Base-by-base conservation (phyloP, 176 grass and related monocot genomes). In the Rhynchospora pubera region DNA sequence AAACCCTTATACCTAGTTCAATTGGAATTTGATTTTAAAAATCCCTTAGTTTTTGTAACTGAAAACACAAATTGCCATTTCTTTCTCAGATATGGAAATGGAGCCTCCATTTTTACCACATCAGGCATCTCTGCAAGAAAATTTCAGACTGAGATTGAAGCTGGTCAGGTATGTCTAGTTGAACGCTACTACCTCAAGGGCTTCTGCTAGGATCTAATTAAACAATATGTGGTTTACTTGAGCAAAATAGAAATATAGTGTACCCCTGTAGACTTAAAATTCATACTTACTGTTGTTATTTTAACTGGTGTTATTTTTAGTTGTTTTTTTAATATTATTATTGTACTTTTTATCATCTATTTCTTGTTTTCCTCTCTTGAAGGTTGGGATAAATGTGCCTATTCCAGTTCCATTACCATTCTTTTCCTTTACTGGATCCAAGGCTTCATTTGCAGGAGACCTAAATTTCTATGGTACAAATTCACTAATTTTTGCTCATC, bases 301-400 rank as follows among this genome's bases (percentile, higher is more conserved):
- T n/a, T n/a, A n/a, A n/a, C n/a, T n/a, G n/a, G n/a, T n/a, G n/a
- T n/a, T n/a, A 22, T 77, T 56, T 24, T 1, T 77, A 16, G 23
- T 34, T 2, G 34, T 77, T 2, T 71, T 71, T 8, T 71, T 23
- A n/a, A n/a, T n/a, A n/a, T 22, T 68, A 6, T 76, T 55, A 5
- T 55, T 77, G 51, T 14, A 65, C 9, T 7, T 42, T 30, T 72
- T 50, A 60, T 51, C 56, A 59, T 11, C 34, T 3, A 39, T 39
- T 39, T 8, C 65, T 18, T 72, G 9, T 8, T 63, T 59, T 77
- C 13, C 24, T 76, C 19, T 39, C 22, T 78, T 79, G 46, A 71
- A 98, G 95, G 92, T 98, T 59, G 95, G 95, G n/a, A 94, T 98
- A 86, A 98, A 98, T 15, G 92, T 98, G 58, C 92, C 92, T 0